phyloP scores from a whole-genome alignment of 129 eudicot species.

The Scalesia atractyloides region DNA sequence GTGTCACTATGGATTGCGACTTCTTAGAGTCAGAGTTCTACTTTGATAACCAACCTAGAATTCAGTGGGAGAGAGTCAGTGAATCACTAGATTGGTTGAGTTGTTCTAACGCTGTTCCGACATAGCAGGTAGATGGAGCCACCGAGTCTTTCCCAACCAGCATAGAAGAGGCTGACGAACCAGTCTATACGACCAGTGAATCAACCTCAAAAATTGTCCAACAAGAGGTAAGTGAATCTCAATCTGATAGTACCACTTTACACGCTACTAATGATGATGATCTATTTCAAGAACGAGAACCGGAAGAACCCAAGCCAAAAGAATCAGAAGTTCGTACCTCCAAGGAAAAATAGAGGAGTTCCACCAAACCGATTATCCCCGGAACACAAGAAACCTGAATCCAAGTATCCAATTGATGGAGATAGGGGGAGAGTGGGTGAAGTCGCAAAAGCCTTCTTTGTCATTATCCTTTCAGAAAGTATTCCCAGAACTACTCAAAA shows the following conservation, averaged over 20 bases:
- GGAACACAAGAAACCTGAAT: neutral
- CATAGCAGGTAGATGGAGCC: too few species aligned
- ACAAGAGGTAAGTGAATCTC: neutral
- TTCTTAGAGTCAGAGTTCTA: neutral
- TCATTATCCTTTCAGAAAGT: neutral
- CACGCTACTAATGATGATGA: too few species aligned
- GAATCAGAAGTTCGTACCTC: too few species aligned
- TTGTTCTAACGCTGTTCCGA: too few species aligned
- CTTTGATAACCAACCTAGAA: neutral
- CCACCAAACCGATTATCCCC: too few species aligned
- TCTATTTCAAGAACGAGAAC: too few species aligned
- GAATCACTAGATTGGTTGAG: too few species aligned
- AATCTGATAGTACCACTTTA: too few species aligned
- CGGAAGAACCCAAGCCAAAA: too few species aligned
- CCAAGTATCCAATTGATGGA: neutral
- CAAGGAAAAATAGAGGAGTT: too few species aligned
- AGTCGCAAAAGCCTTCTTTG: neutral
- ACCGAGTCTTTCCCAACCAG: too few species aligned
- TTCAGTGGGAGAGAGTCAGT: neutral
- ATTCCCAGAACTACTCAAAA: neutral
- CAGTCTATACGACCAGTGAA: neutral
- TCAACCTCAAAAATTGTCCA: neutral
- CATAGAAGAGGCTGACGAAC: too few species aligned
- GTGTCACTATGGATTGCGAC: constrained; percentile 1
- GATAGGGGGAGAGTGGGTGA: neutral